Percentiles rank a stretch among this genome's conserved stretches.
Evolutionary conservation across 805 yeast genomes (phyloP).

Genomic region (Nakazawaea molendinolei): DNA sequence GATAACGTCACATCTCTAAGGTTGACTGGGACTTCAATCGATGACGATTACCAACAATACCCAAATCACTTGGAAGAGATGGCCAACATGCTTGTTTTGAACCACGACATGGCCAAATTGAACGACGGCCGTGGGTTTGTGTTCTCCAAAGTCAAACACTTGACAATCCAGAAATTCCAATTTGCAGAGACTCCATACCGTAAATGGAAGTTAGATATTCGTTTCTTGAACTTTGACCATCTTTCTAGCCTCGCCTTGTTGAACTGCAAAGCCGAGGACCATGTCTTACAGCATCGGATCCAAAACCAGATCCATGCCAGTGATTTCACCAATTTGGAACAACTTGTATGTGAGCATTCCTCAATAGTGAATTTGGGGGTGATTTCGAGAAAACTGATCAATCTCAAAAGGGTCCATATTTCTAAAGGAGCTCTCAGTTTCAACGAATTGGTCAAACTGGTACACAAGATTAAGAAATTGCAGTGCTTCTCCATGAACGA

Average conservation of each 20-base stretch:
- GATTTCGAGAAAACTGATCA: constrained; percentile 1
- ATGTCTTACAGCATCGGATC: background rate
- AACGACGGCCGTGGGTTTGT: constrained; percentile 1
- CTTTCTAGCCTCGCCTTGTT: constrained; percentile 6
- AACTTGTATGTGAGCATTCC: constrained; percentile 8
- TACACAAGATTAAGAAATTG: constrained; percentile 4
- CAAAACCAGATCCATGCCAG: background rate
- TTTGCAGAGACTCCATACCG: constrained; percentile 7
- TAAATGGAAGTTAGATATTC: constrained; percentile 1
- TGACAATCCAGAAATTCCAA: constrained; percentile 9
- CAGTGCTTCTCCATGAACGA: constrained; percentile 10
- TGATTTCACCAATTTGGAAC: constrained; percentile 4
- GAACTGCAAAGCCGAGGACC: constrained; percentile 6
- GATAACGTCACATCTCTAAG: constrained; percentile 4
- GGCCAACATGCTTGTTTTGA: constrained; percentile 6
- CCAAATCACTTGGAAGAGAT: constrained; percentile 10
- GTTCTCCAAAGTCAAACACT: constrained; percentile 2
- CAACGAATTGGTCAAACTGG: constrained; percentile 1
- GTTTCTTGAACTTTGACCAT: constrained; percentile 2
- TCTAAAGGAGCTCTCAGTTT: constrained; percentile 7
- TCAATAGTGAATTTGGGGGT: constrained; percentile 1
- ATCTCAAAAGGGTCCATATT: constrained; percentile 8
- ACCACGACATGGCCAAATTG: background rate
- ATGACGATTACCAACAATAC: constrained; percentile 11
- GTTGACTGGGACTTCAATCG: constrained; percentile 9